Base-by-base conservation (phyloP, 768 basidiomycete genomes). In the Naganishia antarctica region DNA sequence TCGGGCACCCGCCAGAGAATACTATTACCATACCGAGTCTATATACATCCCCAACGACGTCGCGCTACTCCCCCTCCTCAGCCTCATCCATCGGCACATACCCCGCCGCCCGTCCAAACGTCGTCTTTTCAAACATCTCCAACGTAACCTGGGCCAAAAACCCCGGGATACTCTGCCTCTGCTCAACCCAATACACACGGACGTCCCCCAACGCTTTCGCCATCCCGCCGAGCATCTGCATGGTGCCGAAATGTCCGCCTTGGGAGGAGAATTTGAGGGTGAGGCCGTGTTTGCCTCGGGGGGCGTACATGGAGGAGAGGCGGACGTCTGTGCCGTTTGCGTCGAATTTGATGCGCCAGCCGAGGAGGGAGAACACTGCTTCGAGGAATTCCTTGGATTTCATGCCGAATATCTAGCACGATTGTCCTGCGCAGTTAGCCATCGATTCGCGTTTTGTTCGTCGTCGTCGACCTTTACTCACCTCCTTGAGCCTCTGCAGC, bases 361-460 rank as follows among this genome's bases (percentile, higher is more conserved):
- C 94, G 0, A 97, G 83, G 51, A 98, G 87, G 0, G 88, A 86
- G 4, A 87, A 86, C 65, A 97, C 88, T 6, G 91, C 87, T 73
- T 93, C 90, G 41, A 89, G 84, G 80, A 98, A 94, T 72, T 97
- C 92, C 64, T 87, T 84, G 9, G 87, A 86, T 76, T 96, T 97
- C 34, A 85, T 84, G 0, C 82, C 79, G 78, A 90, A 96, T 4
- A 93, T 85, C 88, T 91, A 73, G 1, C n/a, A n/a, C n/a, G 29
- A 25, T 21, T 13, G 15, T 7, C 21, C 31, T 31, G 29, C 16
- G 1, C 29, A 34, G 28, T 18, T 6, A n/a, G n/a, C n/a, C n/a
- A n/a, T n/a, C n/a, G n/a, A n/a, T n/a, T n/a, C n/a, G n/a, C 6
- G 21, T 18, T 60, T n/a, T 32, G 15, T 4, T n/a, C 4, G 5